Base-by-base conservation (phyloP, 2,329 filamentous ascomycete species). In the Calonectria multiphialidica region DNA sequence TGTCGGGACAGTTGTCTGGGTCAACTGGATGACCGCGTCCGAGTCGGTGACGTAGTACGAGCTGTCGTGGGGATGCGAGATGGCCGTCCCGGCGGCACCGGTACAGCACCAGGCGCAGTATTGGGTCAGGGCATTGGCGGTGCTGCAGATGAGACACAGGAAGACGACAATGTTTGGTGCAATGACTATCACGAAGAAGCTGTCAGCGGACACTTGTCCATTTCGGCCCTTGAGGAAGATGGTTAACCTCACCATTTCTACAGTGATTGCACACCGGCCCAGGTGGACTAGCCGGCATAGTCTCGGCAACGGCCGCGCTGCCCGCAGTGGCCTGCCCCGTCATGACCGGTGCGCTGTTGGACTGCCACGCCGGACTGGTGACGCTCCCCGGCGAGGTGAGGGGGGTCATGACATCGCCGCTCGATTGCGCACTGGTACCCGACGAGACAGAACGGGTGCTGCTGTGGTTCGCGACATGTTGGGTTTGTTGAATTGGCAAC, bases 61-160 rank as follows among this genome's bases (percentile, higher is more conserved):
- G 49, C 74, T 78, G 30, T 81, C 77, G 61, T 81, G 80, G 1
- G 49, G 59, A 62, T 81, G 80, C 1, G 77, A 76, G 10, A 72
- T 57, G 35, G 64, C 72, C 23, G 75, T 73, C 23, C 75, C 72
- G 28, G 78, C 74, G 13, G 79, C 33, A 6, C 53, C 74, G 1
- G 79, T 80, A 64, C 78, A 78, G 50, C 80, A 81, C 78, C 77
- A 79, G 2, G 78, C 79, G 68, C 80, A 81, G 61, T 80, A 79
- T 12, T 23, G 45, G 1, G 79, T 76, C 1, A 47, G 5, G 2
- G 64, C 68, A 1, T 72, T 71, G 0, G 75, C 77, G 5, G 79
- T 81, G 44, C 79, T 81, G 37, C 80, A 81, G 21, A 81, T 55
- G 30, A 81, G 80, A 49, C 80, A 81, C 1, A 65, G 73, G 45